phyloP scores from a whole-genome alignment of 208 protist genomes.

The Porcisia hertigi region DNA sequence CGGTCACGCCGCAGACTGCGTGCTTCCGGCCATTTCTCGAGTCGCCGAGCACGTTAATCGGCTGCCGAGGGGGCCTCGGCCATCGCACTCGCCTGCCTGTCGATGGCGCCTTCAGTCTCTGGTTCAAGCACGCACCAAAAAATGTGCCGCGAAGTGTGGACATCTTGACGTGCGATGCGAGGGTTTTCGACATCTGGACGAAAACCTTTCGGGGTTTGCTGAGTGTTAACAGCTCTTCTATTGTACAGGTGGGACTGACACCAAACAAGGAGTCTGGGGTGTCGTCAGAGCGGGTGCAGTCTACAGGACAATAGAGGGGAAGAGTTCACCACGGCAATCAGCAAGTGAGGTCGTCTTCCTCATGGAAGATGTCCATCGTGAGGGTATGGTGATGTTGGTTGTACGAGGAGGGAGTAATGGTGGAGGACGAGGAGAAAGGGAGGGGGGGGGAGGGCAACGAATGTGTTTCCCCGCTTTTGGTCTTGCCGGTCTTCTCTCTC shows the following conservation, averaged over 20 bases:
- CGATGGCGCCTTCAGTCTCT: conserved; percentile 69
- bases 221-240: conserved; percentile 80
- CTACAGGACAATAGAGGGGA: conserved; percentile 37
- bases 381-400: not conserved
- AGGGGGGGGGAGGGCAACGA: not conserved
- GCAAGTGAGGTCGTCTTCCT: not conserved
- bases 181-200: conserved; percentile 78
- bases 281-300: conserved; percentile 33
- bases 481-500: not conserved
- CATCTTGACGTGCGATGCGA: conserved; percentile 70
- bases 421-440: not conserved
- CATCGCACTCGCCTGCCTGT: conserved; percentile 58
- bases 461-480: not conserved
- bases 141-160: conserved; percentile 45
- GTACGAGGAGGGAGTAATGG: not conserved
- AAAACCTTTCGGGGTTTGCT: conserved; percentile 70
- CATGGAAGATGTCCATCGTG: not conserved
- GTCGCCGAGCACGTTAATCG: conserved; percentile 48
- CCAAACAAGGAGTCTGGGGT: conserved; percentile 18
- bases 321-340: conserved; percentile 18
- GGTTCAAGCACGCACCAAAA: conserved; percentile 57
- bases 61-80: conserved; percentile 56
- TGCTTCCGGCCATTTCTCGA: conserved; percentile 60
- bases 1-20: conserved; percentile 35
- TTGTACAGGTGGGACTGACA: conserved; percentile 64